Evolutionary conservation across 2,329 filamentous ascomycete genomes (phyloP).

Genomic region (Diplodia seriata): DNA sequence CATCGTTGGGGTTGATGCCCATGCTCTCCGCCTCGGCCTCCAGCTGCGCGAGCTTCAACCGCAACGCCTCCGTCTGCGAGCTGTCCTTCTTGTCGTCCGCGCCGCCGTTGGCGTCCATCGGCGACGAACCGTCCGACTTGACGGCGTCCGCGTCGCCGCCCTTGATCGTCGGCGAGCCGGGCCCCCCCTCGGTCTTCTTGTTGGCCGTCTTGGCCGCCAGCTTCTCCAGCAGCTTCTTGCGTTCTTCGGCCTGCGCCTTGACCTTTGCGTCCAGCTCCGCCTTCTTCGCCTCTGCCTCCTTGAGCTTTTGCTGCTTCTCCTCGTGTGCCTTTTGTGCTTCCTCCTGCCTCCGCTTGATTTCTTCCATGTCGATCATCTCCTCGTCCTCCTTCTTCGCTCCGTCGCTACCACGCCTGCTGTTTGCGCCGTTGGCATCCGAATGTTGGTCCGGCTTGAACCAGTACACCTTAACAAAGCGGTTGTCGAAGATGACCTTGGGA

Average conservation of each 20-base stretch:
- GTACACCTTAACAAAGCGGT: slow-evolving; percentile 83
- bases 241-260: slow-evolving; percentile 70
- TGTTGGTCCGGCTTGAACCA: slow-evolving; percentile 66
- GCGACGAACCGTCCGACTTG: background rate
- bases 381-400: slow-evolving; percentile 45
- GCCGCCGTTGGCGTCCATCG: slow-evolving; percentile 35
- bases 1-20: slow-evolving; percentile 68
- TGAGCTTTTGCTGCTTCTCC: slow-evolving; percentile 67
- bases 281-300: slow-evolving; percentile 67
- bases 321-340: slow-evolving; percentile 74
- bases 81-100: slow-evolving; percentile 40
- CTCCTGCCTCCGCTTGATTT: slow-evolving; percentile 71
- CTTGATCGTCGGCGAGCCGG: slow-evolving; percentile 27
- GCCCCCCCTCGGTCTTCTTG: background rate
- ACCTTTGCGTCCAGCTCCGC: slow-evolving; percentile 70
- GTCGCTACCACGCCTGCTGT: slow-evolving; percentile 17
- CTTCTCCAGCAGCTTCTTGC: slow-evolving; percentile 66
- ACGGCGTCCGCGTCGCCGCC: slow-evolving; percentile 37
- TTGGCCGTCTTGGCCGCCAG: slow-evolving; percentile 46
- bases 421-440: slow-evolving; percentile 35
- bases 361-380: slow-evolving; percentile 71
- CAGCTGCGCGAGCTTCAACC: slow-evolving; percentile 73
- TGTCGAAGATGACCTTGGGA: slow-evolving; percentile 83
- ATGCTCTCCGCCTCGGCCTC: slow-evolving; percentile 75
- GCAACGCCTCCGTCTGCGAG: slow-evolving; percentile 68